These are phyloP conservation scores for Pythium phragmitis DNA, from an alignment of 352 stramenopile species.

Conservation along the genomic window DNA sequence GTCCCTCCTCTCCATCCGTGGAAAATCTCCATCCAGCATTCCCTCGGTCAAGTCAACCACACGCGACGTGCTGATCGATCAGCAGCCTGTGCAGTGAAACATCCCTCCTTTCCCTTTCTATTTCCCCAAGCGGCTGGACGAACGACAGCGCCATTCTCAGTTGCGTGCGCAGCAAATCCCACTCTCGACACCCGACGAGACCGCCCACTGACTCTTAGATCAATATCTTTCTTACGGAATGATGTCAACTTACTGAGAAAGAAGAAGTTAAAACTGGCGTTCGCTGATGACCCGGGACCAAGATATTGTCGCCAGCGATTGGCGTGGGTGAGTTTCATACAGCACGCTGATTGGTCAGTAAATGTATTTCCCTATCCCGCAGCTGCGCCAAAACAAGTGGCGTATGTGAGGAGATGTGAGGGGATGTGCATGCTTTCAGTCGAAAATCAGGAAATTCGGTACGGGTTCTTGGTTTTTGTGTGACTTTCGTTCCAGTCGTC, in stretches of 20 bases:
- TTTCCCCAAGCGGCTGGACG: neutral
- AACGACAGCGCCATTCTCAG: too few species aligned
- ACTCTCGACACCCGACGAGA: neutral
- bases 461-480: slow-evolving; percentile 1
- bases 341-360: neutral
- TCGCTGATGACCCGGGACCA: slow-evolving; percentile 10
- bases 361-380: neutral
- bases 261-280: too few species aligned
- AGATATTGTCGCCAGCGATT: neutral
- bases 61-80: neutral
- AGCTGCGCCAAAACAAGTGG: slow-evolving; percentile 14
- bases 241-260: too few species aligned
- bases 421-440: neutral
- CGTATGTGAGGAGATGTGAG: slow-evolving; percentile 6
- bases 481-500: slow-evolving; percentile 1
- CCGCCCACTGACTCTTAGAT: neutral
- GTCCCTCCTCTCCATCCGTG: too few species aligned
- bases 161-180: neutral
- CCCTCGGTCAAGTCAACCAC: neutral
- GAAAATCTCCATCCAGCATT: neutral
- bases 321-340: slow-evolving; percentile 3
- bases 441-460: neutral
- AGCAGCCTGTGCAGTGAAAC: neutral
- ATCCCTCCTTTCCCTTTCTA: slow-evolving; percentile 5
- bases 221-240: neutral